Base-by-base conservation (phyloP, 257 asterid species). In the Knoxia roxburghii region DNA sequence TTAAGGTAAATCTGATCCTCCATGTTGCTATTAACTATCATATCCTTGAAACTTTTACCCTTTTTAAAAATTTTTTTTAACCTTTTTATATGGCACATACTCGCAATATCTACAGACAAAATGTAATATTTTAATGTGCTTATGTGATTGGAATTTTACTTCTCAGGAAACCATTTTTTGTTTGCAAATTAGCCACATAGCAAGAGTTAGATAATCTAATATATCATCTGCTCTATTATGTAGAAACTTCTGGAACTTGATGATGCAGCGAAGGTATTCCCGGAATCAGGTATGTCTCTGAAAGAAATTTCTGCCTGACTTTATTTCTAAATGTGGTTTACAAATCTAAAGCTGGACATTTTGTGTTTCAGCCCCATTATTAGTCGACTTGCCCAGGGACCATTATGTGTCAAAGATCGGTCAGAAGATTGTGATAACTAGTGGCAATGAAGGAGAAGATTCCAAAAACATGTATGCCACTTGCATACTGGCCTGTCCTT, bases 181-280 rank as follows among this genome's bases (percentile, higher is more conserved):
- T 46, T 46, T 14, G 43, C 43, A 20, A 30, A 29, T 48, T 8
- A 14, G 26, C 21, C 60, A 61, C 6, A 5, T 30, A 46, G 58
- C 50, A 30, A 32, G 24, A 48, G 12, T 12, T 23, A 26, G 37
- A 6, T 37, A 7, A 10, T 51, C 23, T 67, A 7, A 67, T 45
- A 7, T 11, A 10, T 23, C 51, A 10, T n/a, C 29, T 52, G 45
- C 57, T 68, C 40, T 64, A 26, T 78, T 69, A 62, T 80, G 64
- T 72, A 92, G 98, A 65, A 81, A 70, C 81, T 86, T 40, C 68
- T 93, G 82, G 86, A 88, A 62, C 84, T 89, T 50, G 61, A 71
- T 27, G 71, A 80, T 69, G 82, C 68, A 65, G 73, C 56, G 64
- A 73, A 77, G 78, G 72, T 33, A 51, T 45, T 64, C 35, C 45